These are phyloP conservation scores for Colletotrichum tabaci DNA, from an alignment of 2,329 filamentous ascomycete species.

Conservation along the genomic window DNA sequence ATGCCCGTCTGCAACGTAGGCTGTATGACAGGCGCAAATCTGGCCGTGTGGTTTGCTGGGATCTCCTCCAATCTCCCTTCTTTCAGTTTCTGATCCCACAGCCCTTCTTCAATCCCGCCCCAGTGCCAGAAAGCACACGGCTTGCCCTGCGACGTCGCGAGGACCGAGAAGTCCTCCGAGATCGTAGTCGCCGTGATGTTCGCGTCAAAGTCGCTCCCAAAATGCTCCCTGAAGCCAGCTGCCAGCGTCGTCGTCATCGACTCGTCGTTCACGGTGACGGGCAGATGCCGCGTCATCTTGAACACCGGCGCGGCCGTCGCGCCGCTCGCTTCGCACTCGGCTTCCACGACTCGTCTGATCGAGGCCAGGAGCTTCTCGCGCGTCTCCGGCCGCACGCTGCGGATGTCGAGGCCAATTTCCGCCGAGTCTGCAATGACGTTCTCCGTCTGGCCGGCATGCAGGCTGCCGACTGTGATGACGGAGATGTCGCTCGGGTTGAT, in stretches of 20 bases:
- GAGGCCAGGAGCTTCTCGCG: constrained; percentile 53
- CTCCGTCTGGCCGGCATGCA: constrained; percentile 58
- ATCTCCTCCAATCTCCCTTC: constrained; percentile 44
- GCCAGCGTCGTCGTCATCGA: constrained; percentile 58
- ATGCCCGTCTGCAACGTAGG: constrained; percentile 46
- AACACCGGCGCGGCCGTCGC: constrained; percentile 60
- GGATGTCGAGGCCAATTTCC: constrained; percentile 58
- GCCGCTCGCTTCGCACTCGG: constrained; percentile 67
- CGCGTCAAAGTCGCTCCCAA: constrained; percentile 43
- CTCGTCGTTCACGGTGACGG: constrained; percentile 67
- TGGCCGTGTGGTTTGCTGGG: constrained; percentile 46
- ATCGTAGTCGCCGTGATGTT: constrained; percentile 59
- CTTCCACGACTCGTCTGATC: constrained; percentile 62
- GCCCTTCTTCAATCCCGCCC: constrained; percentile 40
- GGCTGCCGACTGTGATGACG: constrained; percentile 60
- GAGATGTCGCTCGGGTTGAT: constrained; percentile 54
- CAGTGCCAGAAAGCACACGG: constrained; percentile 45
- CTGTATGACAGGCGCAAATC: constrained; percentile 47
- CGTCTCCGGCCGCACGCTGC: constrained; percentile 51
- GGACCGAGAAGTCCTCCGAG: constrained; percentile 68
- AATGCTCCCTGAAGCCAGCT: constrained; percentile 58
- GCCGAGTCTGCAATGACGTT: constrained; percentile 62
- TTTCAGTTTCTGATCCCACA: constrained; percentile 42
- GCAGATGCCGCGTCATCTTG: constrained; percentile 57
- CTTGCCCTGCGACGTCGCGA: constrained; percentile 44